Conservation (phyloP, 2,329 filamentous ascomycete genomes). For the Ramularia collo-cygni region DNA sequence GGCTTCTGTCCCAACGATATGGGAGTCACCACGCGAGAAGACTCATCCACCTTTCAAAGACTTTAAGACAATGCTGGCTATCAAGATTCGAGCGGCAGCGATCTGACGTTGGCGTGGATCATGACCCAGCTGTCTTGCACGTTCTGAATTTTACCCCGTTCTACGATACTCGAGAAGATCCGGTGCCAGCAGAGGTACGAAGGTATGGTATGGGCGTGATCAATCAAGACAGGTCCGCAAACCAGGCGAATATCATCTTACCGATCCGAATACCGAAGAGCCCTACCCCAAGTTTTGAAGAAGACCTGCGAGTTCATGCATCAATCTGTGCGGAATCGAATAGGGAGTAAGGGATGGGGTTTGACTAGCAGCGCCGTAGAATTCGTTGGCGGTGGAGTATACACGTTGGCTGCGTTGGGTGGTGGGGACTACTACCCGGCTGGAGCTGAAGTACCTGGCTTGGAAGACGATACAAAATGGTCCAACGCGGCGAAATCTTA, state of each 20-base stretch:
- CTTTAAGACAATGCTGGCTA: slow-evolving; percentile 39
- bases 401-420: slow-evolving; percentile 6
- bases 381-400: slow-evolving; percentile 8
- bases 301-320: slow-evolving; percentile 46
- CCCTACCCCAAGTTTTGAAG: slow-evolving; percentile 33
- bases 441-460: slow-evolving; percentile 3
- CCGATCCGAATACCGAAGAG: slow-evolving; percentile 34
- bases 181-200: slow-evolving; percentile 11
- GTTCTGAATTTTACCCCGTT: slow-evolving; percentile 38
- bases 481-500: slow-evolving; percentile 7
- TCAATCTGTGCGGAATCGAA: slow-evolving; percentile 38
- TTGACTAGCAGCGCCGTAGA: slow-evolving; percentile 12
- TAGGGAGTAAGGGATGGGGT: slow-evolving; percentile 37
- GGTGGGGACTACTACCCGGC: slow-evolving; percentile 10
- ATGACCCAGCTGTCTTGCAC: slow-evolving; percentile 41
- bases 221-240: slow-evolving; percentile 34
- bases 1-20: slow-evolving; percentile 33
- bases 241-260: slow-evolving; percentile 39
- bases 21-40: slow-evolving; percentile 26
- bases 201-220: slow-evolving; percentile 41
- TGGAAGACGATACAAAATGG: slow-evolving; percentile 7
- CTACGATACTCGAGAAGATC: slow-evolving; percentile 34
- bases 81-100: slow-evolving; percentile 36
- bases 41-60: slow-evolving; percentile 30
- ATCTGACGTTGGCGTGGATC: slow-evolving; percentile 50